Conservation (phyloP, 805 yeast species). For the Spathaspora passalidarum region DNA sequence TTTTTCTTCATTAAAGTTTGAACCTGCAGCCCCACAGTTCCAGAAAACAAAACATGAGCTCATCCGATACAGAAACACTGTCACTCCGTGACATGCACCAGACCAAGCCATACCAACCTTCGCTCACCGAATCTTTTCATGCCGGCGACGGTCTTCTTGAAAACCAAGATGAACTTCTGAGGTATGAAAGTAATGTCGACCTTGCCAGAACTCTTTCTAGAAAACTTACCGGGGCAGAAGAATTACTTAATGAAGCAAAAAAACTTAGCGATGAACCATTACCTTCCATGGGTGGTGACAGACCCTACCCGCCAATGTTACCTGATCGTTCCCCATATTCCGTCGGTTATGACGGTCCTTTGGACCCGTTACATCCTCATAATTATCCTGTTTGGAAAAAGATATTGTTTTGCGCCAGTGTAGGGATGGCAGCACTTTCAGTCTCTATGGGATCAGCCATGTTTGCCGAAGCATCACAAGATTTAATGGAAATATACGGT, state of each 20-base stretch:
- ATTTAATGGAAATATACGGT: constrained; percentile 46
- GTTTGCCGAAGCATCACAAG: constrained; percentile 60
- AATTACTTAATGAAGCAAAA: constrained; percentile 24
- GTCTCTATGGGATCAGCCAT: constrained; percentile 82
- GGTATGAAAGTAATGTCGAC: constrained; percentile 20
- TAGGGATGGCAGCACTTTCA: constrained; percentile 32
- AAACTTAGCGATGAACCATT: constrained; percentile 22
- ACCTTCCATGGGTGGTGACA: constrained; percentile 62
- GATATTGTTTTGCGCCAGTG: constrained; percentile 20
- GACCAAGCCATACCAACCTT: neutral
- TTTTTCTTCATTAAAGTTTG: neutral
- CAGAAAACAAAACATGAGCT: neutral
- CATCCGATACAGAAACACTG: neutral
- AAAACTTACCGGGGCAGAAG: constrained; percentile 25
- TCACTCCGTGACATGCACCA: neutral
- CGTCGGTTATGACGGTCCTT: constrained; percentile 73
- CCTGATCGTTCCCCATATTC: constrained; percentile 55
- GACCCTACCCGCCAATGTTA: constrained; percentile 59
- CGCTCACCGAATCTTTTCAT: neutral
- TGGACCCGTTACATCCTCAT: constrained; percentile 78
- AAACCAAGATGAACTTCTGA: constrained; percentile 20
- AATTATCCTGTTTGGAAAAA: constrained; percentile 56
- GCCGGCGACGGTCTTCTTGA: constrained; percentile 5
- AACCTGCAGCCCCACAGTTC: too few species aligned
- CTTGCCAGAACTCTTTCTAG: constrained; percentile 20